Evolutionary conservation across 148 eudicot genomes (phyloP), one percentile per base, ranked within the genome.

Genomic region (Mesembryanthemum crystallinum): DNA sequence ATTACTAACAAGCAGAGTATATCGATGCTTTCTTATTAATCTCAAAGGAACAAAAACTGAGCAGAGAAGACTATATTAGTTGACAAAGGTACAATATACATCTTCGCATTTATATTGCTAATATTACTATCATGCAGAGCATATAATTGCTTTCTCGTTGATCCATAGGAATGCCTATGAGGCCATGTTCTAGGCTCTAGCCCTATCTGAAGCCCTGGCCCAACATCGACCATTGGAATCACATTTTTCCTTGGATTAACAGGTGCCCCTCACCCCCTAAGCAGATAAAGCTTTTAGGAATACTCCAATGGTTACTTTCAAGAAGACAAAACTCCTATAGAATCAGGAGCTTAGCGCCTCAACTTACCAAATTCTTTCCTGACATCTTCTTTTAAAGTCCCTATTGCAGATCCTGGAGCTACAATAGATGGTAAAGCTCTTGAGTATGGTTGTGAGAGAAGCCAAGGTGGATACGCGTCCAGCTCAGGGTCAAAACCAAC

Each of bases 401-500:
- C 89, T 67, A 96, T 87, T 59, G 75, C 70, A 78, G 95, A 87
- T 73, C 98, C 99, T 15, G 99, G 99, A 74, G 98, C 90, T 62
- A 83, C 75, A 25, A 96, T 72, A 42, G 90, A 78, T 73, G 99
- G 99, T 43, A 96, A 84, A 73, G 80, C 79, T 8, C 51, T 80
- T 11, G 98, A 83, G 82, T 89, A 96, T 21, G 98, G 97, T 82
- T 92, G 99, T 24, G 90, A 82, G 23, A 84, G 83, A 67, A 96
- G 84, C 99, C 99, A 96, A 42, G 84, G 52, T 35, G 99, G 99
- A 81, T 92, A 96, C 6, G 89, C 81, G 33, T 96, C 99, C 54
- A 82, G 77, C 78, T 87, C 98, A 45, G 97, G 99, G 78, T 96
- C 99, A 84, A 83, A 96, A 51, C 99, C 99, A 78, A 96, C 93